Base-by-base conservation (phyloP, 495 filamentous ascomycete species). In the Aspergillus homomorphus region DNA sequence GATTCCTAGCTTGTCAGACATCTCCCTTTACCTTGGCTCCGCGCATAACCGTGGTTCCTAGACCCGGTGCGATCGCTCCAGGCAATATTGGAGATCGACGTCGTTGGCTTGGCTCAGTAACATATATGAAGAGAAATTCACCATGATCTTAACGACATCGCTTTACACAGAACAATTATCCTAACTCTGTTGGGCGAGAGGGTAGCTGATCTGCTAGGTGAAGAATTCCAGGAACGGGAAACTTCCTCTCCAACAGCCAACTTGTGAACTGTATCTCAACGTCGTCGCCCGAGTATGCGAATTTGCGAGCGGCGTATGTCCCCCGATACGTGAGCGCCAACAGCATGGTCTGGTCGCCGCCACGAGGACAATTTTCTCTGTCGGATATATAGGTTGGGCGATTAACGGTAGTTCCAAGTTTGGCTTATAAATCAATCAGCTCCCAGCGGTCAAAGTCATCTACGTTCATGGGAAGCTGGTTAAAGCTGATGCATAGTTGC, bases 331-430 rank as follows among this genome's bases (percentile, higher is more conserved):
- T 4, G 38, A 22, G 15, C 48, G 52, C 0, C 48, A 58, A 7
- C 0, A 9, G 21, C 24, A 58, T 3, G 56, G 56, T 1, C n/a
- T 52, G 5, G 20, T 41, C 6, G 51, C 56, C 4, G 48, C 56
- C 1, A 41, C 33, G 1, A 48, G 56, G 3, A 24, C 48, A 2
- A 28, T 53, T 15, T 30, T 38, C 16, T 10, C 21, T 2, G 56
- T 58, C 15, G 56, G 56, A 5, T 58, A 58, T 12, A 24, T 50
- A 1, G 48, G 48, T 4, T 58, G 56, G 56, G 56, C 56, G 4
- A 26, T 52, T 33, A 33, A 53, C 23, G 56, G 56, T 23, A 53
- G 48, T 22, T n/a, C 48, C 12, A 20, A 9, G 21, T 53, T 44
- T 22, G 56, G 56, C 2, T 15, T 58, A 1, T 48, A 48, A 9